Base-by-base conservation (phyloP, 352 stramenopile genomes). In the Globisporangium echinulatum region DNA sequence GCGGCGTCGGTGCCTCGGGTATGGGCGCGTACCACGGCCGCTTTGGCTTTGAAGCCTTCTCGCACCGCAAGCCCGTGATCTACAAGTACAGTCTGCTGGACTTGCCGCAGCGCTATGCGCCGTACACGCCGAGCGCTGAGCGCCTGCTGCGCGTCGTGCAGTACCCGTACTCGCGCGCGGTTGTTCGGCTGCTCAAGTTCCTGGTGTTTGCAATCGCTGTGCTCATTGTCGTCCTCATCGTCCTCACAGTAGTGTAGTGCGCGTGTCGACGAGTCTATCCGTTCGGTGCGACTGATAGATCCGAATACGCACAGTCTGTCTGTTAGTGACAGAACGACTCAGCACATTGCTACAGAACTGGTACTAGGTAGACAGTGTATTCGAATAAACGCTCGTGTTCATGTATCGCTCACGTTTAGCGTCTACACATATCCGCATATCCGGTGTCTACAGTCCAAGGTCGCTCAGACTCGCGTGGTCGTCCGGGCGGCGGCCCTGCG, bases 21-120 rank as follows among this genome's bases (percentile, higher is more conserved):
- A 85, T 88, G 61, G 90, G 91, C 9, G 58, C 68, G 0, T 97
- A 96, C 64, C 86, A 95, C 58, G 92, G 92, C 8, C 76, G 85
- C 49, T 67, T 77, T 56, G 80, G 80, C 43, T 96, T 97, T 49
- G 61, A 87, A n/a, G 72, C 76, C 8, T 92, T 94, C 54, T 84
- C 78, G 13, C 82, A 90, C 65, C 67, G 69, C 40, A 91, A 91
- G 58, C 62, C 77, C 0, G 79, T 91, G 48, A 61, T 91, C 42
- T 75, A 80, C 58, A 91, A 90, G 65, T 82, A 83, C 51, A 74
- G 66, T 14, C 8, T 85, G 36, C 46, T 88, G 43, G 67, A 91
- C 63, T 19, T 80, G 7, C 74, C 76, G 36, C 63, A 74, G 59
- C 79, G 82, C 1, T 93, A 83, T 49, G 58, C 70, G 33, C 79